These are phyloP conservation scores for Hypocrella siamensis DNA, from an alignment of 2,329 filamentous ascomycete genomes.

Conservation along the genomic window DNA sequence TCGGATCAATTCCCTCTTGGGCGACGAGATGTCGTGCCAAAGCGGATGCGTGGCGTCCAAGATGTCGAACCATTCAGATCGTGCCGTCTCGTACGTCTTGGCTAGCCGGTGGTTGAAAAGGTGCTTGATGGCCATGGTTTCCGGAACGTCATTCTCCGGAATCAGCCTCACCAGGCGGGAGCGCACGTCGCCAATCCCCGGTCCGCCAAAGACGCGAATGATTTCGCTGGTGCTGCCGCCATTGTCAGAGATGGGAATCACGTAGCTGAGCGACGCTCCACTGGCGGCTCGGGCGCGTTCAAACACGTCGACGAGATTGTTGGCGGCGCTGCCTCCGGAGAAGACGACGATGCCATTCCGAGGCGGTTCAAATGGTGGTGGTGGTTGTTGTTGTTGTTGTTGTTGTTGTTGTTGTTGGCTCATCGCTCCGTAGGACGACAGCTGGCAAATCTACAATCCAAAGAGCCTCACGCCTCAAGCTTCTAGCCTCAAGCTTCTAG, in stretches of 20 bases:
- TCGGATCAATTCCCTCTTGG: constrained; percentile 63
- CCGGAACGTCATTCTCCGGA: constrained; percentile 44
- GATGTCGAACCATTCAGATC: constrained; percentile 74
- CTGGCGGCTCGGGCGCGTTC: constrained; percentile 48
- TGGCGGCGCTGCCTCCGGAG: constrained; percentile 86
- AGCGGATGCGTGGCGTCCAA: constrained; percentile 67
- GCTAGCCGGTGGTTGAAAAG: constrained; percentile 83
- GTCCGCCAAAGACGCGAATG: constrained; percentile 86
- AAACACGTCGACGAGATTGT: constrained; percentile 86
- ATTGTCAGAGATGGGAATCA: constrained; percentile 94
- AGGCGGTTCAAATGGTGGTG: background rate
- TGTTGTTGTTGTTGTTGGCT: background rate
- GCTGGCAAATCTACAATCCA: too few relatives aligned
- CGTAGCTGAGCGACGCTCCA: constrained; percentile 56
- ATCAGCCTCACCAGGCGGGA: constrained; percentile 76
- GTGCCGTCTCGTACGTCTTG: constrained; percentile 38
- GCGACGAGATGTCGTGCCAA: constrained; percentile 55
- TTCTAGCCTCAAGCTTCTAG: too few relatives aligned
- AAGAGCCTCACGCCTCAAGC: too few relatives aligned
- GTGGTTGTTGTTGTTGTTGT: background rate
- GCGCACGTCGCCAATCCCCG: constrained; percentile 40
- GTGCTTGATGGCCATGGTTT: constrained; percentile 59
- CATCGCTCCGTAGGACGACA: too few relatives aligned
- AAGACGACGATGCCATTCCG: constrained; percentile 55
- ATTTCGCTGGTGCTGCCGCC: constrained; percentile 87